Evolutionary conservation across 345 rosid genomes (phyloP).

Genomic region (Crucihimalaya himalaica): DNA sequence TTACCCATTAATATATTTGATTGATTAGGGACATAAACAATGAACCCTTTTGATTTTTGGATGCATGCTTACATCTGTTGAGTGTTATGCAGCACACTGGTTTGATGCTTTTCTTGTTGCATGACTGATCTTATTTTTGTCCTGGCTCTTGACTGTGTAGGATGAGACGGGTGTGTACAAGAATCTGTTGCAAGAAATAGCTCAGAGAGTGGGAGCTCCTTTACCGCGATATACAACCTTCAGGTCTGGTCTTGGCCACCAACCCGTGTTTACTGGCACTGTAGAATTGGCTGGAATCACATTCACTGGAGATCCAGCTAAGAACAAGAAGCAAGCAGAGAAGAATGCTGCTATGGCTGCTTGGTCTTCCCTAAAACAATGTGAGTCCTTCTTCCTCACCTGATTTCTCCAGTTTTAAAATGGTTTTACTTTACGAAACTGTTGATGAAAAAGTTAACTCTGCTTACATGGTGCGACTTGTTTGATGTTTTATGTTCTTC

Average conservation of each 20-base stretch:
- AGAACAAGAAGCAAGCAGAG: conserved; percentile 98
- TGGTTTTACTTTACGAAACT: not conserved
- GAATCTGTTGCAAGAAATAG: conserved; percentile 93
- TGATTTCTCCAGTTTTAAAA: not conserved
- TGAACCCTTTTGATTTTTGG: not conserved
- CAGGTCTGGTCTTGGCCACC: conserved; percentile 96
- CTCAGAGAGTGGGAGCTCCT: conserved; percentile 96
- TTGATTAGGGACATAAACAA: not conserved
- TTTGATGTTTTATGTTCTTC: conserved; percentile 27
- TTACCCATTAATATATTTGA: conserved; percentile 4
- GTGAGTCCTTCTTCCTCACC: conserved; percentile 46
- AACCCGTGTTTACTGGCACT: conserved; percentile 92
- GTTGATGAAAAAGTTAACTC: not conserved
- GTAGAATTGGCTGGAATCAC: conserved; percentile 92
- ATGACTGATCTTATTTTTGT: conserved; percentile 31
- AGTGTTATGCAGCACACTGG: not conserved
- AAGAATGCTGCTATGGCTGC: conserved; percentile 99
- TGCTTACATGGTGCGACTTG: not conserved
- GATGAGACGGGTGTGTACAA: conserved; percentile 99
- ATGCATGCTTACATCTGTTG: conserved; percentile 4
- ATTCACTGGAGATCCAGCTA: conserved; percentile 92
- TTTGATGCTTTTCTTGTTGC: not conserved
- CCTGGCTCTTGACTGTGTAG: conserved; percentile 38
- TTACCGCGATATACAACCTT: conserved; percentile 84
- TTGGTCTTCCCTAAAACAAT: conserved; percentile 89